Evolutionary conservation across 1,139 yeast species (phyloP).

Genomic region (Protomyces pachydermus): DNA sequence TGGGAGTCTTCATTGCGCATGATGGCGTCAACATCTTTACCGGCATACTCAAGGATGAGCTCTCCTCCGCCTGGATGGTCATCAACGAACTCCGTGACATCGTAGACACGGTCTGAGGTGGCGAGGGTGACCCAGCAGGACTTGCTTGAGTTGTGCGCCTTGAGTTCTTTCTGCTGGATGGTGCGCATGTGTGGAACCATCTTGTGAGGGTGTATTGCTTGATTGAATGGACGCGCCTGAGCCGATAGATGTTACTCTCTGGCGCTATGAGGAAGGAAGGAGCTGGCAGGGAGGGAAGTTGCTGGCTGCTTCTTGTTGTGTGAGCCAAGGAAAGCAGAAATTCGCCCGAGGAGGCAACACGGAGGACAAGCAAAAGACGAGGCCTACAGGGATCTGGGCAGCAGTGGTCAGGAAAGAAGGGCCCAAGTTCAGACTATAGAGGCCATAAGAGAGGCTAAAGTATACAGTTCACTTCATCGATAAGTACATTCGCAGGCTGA

Average conservation of each 20-base stretch:
- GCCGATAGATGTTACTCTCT: too few relatives aligned
- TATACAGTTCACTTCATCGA: background rate
- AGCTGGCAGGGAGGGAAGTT: background rate
- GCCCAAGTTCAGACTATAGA: too few relatives aligned
- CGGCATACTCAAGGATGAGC: slow-evolving; percentile 67
- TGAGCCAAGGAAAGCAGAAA: too few relatives aligned
- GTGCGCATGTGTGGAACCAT: slow-evolving; percentile 22
- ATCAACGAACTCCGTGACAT: slow-evolving; percentile 46
- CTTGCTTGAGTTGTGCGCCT: slow-evolving; percentile 54
- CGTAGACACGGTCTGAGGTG: slow-evolving; percentile 45
- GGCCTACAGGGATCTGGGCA: too few relatives aligned
- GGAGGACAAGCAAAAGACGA: too few relatives aligned
- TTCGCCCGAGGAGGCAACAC: too few relatives aligned
- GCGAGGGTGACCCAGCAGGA: slow-evolving; percentile 55
- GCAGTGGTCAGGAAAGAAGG: too few relatives aligned
- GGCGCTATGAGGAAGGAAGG: too few relatives aligned
- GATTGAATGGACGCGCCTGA: too few relatives aligned
- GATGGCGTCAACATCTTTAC: slow-evolving; percentile 73
- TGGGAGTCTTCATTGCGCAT: slow-evolving; percentile 68
- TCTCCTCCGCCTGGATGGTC: slow-evolving; percentile 63
- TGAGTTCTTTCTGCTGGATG: slow-evolving; percentile 15
- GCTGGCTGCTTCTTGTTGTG: background rate
- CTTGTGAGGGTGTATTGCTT: background rate
- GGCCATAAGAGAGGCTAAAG: background rate
- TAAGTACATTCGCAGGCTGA: background rate